Percentiles rank a stretch among this genome's conserved stretches.
Evolutionary conservation across 495 filamentous ascomycete genomes (phyloP).

Genomic region (Oleoguttula mirabilis): DNA sequence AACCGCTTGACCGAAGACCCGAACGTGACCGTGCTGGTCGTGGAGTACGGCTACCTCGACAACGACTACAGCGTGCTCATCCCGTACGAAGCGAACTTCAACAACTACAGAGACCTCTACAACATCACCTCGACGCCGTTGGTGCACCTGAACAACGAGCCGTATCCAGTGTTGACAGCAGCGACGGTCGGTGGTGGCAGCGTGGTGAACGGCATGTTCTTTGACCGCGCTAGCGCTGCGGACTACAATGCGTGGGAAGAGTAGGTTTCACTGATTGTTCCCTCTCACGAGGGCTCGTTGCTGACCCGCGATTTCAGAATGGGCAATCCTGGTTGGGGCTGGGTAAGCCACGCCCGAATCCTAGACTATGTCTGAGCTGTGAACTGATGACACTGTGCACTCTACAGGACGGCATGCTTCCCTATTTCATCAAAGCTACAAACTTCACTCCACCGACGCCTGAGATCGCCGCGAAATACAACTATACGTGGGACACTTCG

Average conservation of each 20-base stretch:
- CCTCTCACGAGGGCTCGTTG: neutral
- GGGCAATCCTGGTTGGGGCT: slow-evolving; percentile 15
- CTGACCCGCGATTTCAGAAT: too few relatives aligned
- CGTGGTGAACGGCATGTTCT: slow-evolving; percentile 17
- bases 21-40: slow-evolving; percentile 15
- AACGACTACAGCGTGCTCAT: neutral
- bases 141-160: neutral
- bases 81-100: slow-evolving; percentile 7
- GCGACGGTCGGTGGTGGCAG: slow-evolving; percentile 11
- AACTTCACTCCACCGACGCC: slow-evolving; percentile 10
- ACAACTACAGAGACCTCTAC: neutral
- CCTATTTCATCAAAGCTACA: slow-evolving; percentile 1
- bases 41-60: slow-evolving; percentile 14
- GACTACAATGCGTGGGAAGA: slow-evolving; percentile 12
- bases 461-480: neutral
- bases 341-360: too few relatives aligned
- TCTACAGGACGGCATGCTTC: neutral
- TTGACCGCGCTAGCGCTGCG: slow-evolving; percentile 6
- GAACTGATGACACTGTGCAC: neutral
- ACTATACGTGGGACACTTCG: neutral
- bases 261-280: too few relatives aligned
- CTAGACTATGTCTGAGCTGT: slow-evolving; percentile 1
- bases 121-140: slow-evolving; percentile 1
- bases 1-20: slow-evolving; percentile 15
- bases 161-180: neutral